These are phyloP conservation scores for Craspedostauros australis DNA, from an alignment of 108 stramenopile species.

Conservation along the genomic window DNA sequence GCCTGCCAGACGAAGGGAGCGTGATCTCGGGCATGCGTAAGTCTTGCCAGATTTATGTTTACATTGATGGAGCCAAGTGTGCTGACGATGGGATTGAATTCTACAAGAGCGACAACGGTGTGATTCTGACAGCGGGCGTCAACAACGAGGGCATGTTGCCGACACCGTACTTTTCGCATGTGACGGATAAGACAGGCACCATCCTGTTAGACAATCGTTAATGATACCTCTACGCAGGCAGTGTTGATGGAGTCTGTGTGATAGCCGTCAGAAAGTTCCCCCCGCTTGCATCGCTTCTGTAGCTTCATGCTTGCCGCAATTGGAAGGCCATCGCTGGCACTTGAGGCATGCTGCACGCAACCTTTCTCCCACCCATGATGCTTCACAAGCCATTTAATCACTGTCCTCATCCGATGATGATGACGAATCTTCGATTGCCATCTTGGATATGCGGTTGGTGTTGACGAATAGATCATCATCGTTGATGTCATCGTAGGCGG, in stretches of 20 bases:
- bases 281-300: too few relatives aligned
- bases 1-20: constrained; percentile 43
- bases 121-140: constrained; percentile 62
- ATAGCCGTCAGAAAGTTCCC: too few relatives aligned
- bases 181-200: constrained; percentile 28
- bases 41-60: constrained; percentile 58
- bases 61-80: constrained; percentile 49
- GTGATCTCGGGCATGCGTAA: constrained; percentile 83
- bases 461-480: constrained; percentile 57
- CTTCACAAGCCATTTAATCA: too few relatives aligned
- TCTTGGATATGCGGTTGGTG: constrained; percentile 59
- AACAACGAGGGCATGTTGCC: constrained; percentile 64
- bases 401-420: constrained; percentile 8
- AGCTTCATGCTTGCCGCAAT: too few relatives aligned
- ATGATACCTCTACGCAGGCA: too few relatives aligned
- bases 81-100: constrained; percentile 61
- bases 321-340: too few relatives aligned
- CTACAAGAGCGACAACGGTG: constrained; percentile 65
- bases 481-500: constrained; percentile 30
- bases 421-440: constrained; percentile 55
- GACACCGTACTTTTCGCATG: constrained; percentile 54
- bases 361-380: too few relatives aligned
- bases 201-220: constrained; percentile 15
- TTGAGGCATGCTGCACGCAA: too few relatives aligned
- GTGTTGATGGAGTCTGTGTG: too few relatives aligned